Base-by-base conservation (phyloP, 2,329 filamentous ascomycete species). In the Fusarium sulawesiense region DNA sequence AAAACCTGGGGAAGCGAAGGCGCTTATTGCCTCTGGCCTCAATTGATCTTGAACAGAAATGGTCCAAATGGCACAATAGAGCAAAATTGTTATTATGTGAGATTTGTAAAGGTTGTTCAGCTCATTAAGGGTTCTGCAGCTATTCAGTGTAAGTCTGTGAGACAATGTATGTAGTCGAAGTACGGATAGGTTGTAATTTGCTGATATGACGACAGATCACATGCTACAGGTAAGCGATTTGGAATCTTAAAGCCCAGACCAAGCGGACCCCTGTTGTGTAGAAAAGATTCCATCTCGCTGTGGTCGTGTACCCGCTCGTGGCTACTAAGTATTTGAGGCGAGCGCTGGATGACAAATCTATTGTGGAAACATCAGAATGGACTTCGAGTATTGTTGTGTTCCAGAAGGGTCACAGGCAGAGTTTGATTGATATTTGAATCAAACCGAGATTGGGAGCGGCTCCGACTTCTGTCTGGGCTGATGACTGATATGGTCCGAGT, bases 161-260 rank as follows among this genome's bases (percentile, higher is more conserved):
- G n/a, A 23, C 20, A 18, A 37, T 12, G 18, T 18, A 37, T 12
- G 18, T 18, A 20, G 32, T 51, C 11, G 23, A 32, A 48, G 40
- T 25, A 21, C 21, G 21, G 4, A 21, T 21, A 13, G 14, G 29
- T 11, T 37, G 21, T 21, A 53, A 49, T 54, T 67, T 47, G 41
- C 56, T 58, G 66, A 70, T 58, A 63, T 70, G 66, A 70, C 48
- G 51, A 67, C n/a, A 48, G 49, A 66, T 56, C 49, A 51, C 64
- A 66, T 66, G 56, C 11, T 30, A 23, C 58, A 34, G 49, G 49
- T 23, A 44, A 45, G 40, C 60, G 60, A 65, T 69, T 69, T 65
- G 66, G 66, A 69, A 69, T 69, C 66, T 65, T 68, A 40, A 37
- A 37, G 44, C n/a, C 29, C n/a, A 37, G 45, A 27, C 37, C 30